Conservation (phyloP, 768 basidiomycete species). For the Pleurotus pulmonarius region DNA sequence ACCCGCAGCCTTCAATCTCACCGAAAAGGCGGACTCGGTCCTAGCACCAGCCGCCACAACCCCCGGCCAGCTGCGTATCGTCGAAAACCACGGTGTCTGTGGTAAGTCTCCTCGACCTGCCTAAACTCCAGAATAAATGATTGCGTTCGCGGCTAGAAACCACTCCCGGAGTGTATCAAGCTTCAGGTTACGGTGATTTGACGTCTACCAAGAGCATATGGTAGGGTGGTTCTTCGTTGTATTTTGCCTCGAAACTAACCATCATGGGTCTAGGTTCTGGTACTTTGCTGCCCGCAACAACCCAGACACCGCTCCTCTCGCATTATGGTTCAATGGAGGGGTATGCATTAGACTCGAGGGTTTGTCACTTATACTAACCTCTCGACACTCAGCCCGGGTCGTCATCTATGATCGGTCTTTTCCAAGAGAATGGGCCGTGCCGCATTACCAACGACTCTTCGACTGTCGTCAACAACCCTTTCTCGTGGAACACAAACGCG, state of each 20-base stretch:
- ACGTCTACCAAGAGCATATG: slow-evolving; percentile 55
- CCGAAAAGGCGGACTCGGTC: slow-evolving; percentile 12
- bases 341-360: slow-evolving; percentile 24
- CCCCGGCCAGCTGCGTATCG: slow-evolving; percentile 49
- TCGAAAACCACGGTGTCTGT: slow-evolving; percentile 61
- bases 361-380: not conserved
- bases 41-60: slow-evolving; percentile 22
- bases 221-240: slow-evolving; percentile 22
- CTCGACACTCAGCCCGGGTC: slow-evolving; percentile 39
- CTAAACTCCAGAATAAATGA: not conserved
- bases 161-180: slow-evolving; percentile 57
- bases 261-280: slow-evolving; percentile 48
- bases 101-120: slow-evolving; percentile 26
- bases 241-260: not conserved
- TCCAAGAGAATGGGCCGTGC: slow-evolving; percentile 80
- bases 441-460: slow-evolving; percentile 52
- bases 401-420: slow-evolving; percentile 58
- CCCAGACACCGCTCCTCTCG: slow-evolving; percentile 56
- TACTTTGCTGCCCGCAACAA: slow-evolving; percentile 65
- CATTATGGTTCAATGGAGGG: slow-evolving; percentile 67
- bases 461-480: slow-evolving; percentile 45
- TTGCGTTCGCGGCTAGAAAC: slow-evolving; percentile 36
- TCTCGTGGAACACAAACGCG: slow-evolving; percentile 55
- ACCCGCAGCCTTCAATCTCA: slow-evolving; percentile 14
- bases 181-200: slow-evolving; percentile 63